Percentiles rank a stretch among this genome's conserved stretches.
Evolutionary conservation across 306 rosid species (phyloP).

Genomic region (Quercus parvula): DNA sequence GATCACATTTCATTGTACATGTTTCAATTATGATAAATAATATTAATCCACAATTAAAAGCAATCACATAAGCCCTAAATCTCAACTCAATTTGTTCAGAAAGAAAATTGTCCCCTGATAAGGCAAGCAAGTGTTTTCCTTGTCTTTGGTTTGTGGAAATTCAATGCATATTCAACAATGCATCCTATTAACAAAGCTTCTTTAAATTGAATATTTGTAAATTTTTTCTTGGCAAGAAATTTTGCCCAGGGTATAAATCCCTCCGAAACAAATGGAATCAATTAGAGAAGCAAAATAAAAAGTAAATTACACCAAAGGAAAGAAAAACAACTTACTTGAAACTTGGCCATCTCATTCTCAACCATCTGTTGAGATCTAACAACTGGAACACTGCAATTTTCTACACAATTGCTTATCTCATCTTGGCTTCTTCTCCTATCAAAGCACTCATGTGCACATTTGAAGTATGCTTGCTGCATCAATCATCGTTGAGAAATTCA

Average conservation of each 20-base stretch:
- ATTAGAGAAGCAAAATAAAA: background rate
- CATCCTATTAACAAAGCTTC: background rate
- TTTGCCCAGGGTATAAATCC: background rate
- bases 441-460: conserved; percentile 88
- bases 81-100: too few species aligned
- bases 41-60: background rate
- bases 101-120: too few species aligned
- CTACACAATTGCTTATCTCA: conserved; percentile 71
- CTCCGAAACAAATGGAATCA: conserved; percentile 1
- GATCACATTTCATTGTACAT: too few species aligned
- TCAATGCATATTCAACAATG: background rate
- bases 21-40: background rate
- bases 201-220: background rate
- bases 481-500: conserved; percentile 21
- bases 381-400: conserved; percentile 76
- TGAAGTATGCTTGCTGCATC: conserved; percentile 85
- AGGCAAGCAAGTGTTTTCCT: too few species aligned
- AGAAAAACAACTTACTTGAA: conserved; percentile 56
- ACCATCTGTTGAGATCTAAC: conserved; percentile 71
- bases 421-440: conserved; percentile 79
- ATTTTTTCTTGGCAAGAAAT: background rate
- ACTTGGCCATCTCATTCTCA: conserved; percentile 82
- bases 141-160: background rate
- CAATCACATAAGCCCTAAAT: too few species aligned
- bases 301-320: background rate